Evolutionary conservation across 208 protist genomes (phyloP), one percentile per base, ranked within the genome.

Genomic region (Trypanosomatidae sp.): DNA sequence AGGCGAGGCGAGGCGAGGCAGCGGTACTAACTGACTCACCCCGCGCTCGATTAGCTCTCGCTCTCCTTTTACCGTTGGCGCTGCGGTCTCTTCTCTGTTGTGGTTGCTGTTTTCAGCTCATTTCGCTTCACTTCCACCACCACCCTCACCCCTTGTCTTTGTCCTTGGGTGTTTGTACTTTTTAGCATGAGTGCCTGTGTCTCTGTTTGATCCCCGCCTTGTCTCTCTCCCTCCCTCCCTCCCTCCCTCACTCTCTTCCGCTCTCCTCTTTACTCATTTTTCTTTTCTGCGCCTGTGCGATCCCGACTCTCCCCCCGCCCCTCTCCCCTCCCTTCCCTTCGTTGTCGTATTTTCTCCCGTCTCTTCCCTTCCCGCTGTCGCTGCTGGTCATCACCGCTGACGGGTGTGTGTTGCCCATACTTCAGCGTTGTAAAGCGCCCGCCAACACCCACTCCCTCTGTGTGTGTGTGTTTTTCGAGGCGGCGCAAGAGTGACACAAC

Each of bases 181-280:
- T 5, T 25, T 8, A 6, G n/a, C 5, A n/a, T 56, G 52, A 1
- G 7, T 56, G 52, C 8, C 6, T 56, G 52, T 7, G 52, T 30
- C 9, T 56, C 52, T 9, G 5, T 56, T 56, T n/a, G 52, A 28
- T n/a, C n/a, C 28, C 28, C 52, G n/a, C 52, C 52, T 9, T 19
- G 13, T 19, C 1, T 13, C 12, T 7, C 50, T 17, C 7, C 50
- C 50, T 22, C 50, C 1, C 2, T 15, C 47, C 47, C 47, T 22
- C 17, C 47, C 49, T 3, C n/a, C n/a, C n/a, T n/a, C n/a, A n/a
- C n/a, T n/a, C n/a, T n/a, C n/a, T n/a, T n/a, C n/a, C n/a, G n/a
- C n/a, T n/a, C n/a, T 1, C 5, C 19, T 3, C 19, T 0, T 3
- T 6, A 0, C n/a, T 28, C n/a, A 56, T 7, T 28, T 4, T 2